A percentile compares a stretch with the other conserved stretches of the same genome.
Evolutionary conservation across 2,329 filamentous ascomycete genomes (phyloP).

Genomic region (Epichloe baconii): DNA sequence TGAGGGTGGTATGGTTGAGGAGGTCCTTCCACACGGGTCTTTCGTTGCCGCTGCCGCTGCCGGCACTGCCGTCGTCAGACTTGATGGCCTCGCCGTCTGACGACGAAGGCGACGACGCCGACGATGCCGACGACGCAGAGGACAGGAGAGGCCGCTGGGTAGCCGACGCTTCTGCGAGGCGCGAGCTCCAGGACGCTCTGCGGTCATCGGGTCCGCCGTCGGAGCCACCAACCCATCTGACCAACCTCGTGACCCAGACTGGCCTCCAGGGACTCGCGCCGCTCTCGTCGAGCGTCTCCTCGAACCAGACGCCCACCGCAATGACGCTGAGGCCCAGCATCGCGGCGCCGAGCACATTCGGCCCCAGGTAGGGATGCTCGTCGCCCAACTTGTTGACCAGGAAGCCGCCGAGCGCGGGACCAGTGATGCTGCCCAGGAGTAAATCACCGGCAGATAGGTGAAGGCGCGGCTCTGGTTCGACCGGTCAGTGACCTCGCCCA

Average conservation of each 20-base stretch:
- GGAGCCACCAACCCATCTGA: conserved; percentile 14
- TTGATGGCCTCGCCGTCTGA: conserved; percentile 1
- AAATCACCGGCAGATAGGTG: conserved; percentile 90
- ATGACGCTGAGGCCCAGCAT: conserved; percentile 62
- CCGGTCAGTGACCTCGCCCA: conserved; percentile 89
- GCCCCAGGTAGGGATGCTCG: conserved; percentile 69
- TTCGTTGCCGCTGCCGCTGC: conserved; percentile 13
- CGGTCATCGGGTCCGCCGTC: conserved; percentile 9
- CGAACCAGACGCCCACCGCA: conserved; percentile 65
- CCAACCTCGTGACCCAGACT: conserved; percentile 19
- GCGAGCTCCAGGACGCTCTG: conserved; percentile 24
- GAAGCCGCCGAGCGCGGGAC: conserved; percentile 79
- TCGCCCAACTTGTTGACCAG: conserved; percentile 52
- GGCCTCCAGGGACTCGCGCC: conserved; percentile 19
- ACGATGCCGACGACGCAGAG: conserved; percentile 12
- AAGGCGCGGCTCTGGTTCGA: conserved; percentile 92
- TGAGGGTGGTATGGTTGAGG: conserved; percentile 66
- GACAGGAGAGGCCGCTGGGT: conserved; percentile 18
- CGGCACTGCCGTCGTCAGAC: conserved; percentile 13
- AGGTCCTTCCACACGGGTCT: conserved; percentile 39
- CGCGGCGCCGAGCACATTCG: conserved; percentile 66
- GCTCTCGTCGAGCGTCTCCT: conserved; percentile 52
- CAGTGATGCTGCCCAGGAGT: conserved; percentile 90
- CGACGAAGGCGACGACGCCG: conserved; percentile 7
- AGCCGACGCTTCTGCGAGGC: conserved; percentile 17